phyloP scores from a whole-genome alignment of 306 rosid genomes.

The Vachellia pachyceras region DNA sequence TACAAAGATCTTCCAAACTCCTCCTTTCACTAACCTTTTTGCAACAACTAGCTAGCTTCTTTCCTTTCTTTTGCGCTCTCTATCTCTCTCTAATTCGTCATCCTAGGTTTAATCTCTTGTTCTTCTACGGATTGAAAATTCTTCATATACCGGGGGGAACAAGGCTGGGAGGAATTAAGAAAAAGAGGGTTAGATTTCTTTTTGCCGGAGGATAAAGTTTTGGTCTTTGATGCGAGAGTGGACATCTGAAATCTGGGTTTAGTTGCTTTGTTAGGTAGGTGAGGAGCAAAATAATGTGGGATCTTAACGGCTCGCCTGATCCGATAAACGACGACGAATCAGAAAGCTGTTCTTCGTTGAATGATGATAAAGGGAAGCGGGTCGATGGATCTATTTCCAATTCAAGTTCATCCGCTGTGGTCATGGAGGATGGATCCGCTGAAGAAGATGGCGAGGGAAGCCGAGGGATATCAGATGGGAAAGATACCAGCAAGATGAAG shows the following conservation, averaged over 20 bases:
- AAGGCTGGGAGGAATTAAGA: not conserved
- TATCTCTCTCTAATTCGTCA: conserved; percentile 38
- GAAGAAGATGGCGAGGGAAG: conserved; percentile 49
- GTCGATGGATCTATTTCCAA: conserved; percentile 82
- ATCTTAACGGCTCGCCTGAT: conserved; percentile 92
- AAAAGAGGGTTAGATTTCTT: not conserved
- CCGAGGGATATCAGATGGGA: not conserved
- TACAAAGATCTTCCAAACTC: conserved; percentile 57
- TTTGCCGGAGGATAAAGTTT: not conserved
- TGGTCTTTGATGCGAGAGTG: not conserved
- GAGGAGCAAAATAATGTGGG: conserved; percentile 75
- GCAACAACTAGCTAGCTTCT: no score
- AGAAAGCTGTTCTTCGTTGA: conserved; percentile 69
- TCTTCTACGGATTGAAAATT: conserved; percentile 27
- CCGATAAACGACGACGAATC: conserved; percentile 59
- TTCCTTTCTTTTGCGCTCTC: not conserved
- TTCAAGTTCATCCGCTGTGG: conserved; percentile 85
- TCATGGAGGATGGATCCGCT: conserved; percentile 79
- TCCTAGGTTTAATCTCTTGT: conserved; percentile 48
- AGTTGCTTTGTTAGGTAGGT: not conserved
- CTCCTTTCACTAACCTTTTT: not conserved
- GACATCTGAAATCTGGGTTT: conserved; percentile 16
- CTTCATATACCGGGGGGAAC: not conserved
- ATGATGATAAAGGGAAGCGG: conserved; percentile 75
- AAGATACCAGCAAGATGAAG: not conserved